Conservation (phyloP, 2,329 filamentous ascomycete genomes). For the Alternaria sp. region DNA sequence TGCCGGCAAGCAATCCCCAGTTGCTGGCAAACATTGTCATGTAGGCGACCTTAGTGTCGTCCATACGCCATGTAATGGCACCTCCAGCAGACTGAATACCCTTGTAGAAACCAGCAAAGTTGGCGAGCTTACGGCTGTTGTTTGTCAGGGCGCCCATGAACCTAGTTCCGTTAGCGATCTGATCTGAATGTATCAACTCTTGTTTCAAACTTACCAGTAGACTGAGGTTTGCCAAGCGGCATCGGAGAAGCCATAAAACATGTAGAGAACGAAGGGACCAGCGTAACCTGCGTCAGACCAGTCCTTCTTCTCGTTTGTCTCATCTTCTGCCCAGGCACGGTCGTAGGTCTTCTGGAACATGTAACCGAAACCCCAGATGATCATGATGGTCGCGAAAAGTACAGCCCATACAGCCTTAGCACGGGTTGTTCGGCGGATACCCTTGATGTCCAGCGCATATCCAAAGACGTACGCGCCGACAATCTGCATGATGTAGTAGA, state of each 20-base stretch:
- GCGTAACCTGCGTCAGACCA: conserved; percentile 74
- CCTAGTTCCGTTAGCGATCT: neutral
- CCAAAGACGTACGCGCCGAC: conserved; percentile 78
- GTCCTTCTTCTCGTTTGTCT: conserved; percentile 60
- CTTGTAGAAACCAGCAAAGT: conserved; percentile 91
- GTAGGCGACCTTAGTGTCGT: conserved; percentile 66
- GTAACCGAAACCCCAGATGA: conserved; percentile 84
- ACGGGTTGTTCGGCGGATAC: conserved; percentile 69
- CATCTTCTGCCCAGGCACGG: conserved; percentile 44
- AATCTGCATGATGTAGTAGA: conserved; percentile 85
- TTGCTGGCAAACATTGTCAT: conserved; percentile 75
- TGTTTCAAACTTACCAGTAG: conserved; percentile 74
- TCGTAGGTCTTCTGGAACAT: conserved; percentile 73
- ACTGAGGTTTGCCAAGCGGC: conserved; percentile 88
- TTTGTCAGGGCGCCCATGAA: conserved; percentile 90
- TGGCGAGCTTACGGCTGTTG: conserved; percentile 89
- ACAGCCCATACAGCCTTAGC: conserved; percentile 70
- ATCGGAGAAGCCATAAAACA: conserved; percentile 90
- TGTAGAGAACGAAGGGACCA: conserved; percentile 86
- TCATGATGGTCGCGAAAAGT: conserved; percentile 75
- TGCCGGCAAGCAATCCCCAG: conserved; percentile 79
- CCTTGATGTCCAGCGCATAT: conserved; percentile 68
- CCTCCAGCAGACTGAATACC: conserved; percentile 87
- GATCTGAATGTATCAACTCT: neutral
- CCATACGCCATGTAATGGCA: conserved; percentile 77